Evolutionary conservation across 768 basidiomycete species (phyloP), one percentile per base, ranked within the genome.

Genomic region (Crassisporium funariophilum): DNA sequence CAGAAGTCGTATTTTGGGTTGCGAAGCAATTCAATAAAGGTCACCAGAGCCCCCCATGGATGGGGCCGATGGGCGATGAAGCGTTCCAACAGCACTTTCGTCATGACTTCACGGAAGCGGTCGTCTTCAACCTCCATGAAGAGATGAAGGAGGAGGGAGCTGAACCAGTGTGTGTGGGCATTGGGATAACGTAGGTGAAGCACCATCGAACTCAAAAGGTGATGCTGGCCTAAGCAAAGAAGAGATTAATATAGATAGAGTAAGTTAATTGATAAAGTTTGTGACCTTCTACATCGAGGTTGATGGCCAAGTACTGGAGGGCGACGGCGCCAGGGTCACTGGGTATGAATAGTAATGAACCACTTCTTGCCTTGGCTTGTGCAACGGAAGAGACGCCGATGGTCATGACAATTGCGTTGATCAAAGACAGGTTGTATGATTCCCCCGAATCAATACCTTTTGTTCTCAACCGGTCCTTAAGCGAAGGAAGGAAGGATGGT

Each of bases 91-190:
- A 99, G 79, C 27, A 97, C 91, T 52, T 87, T 88, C 42, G 93
- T 88, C 72, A 88, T 78, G 53, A 91, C 80, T 63, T 94, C 90
- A 58, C 81, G 77, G 74, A 89, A 86, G 35, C 78, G 79, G 46
- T 88, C 88, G 50, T 83, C 82, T 59, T 83, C 81, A 51, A 88
- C 78, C 61, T 93, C 88, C 40, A 75, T 60, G 73, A 98, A 98
- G 35, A 95, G 80, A 64, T 93, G 82, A 42, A 98, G 80, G 44
- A 98, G 73, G 54, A 98, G 78, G 35, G 86, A 88, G 64, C 88
- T 91, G 78, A 95, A 98, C 93, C 95, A 99, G 67, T 92, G 88
- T 40, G 95, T 99, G 76, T 99, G 97, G 8, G 95, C 91, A 60
- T 95, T 97, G 23, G 97, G 95, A 77, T 95, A 98, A 59, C 97